Evolutionary conservation across 1,284 basidiomycete genomes (phyloP).

Genomic region (Rhodotorula sp.): DNA sequence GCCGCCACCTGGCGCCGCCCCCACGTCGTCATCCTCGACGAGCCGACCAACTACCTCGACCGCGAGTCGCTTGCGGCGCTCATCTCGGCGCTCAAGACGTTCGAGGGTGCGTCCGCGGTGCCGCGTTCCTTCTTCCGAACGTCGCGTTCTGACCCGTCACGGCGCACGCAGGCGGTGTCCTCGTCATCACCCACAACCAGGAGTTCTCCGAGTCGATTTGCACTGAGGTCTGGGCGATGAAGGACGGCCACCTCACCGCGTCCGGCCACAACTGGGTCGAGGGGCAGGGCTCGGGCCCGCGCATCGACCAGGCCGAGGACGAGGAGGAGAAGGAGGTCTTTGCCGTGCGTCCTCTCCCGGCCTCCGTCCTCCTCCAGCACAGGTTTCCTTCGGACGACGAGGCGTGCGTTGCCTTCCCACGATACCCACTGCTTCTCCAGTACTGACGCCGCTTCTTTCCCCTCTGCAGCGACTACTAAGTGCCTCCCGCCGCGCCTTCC

Average conservation of each 20-base stretch:
- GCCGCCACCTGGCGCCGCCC: slow-evolving; percentile 98
- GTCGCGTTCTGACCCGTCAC: slow-evolving; percentile 48
- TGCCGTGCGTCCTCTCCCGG: too few relatives aligned
- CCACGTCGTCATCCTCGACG: slow-evolving; percentile 95
- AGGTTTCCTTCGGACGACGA: slow-evolving; percentile 36
- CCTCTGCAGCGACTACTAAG: too few relatives aligned
- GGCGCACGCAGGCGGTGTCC: not conserved
- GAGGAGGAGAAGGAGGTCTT: slow-evolving; percentile 84
- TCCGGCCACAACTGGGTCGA: slow-evolving; percentile 65
- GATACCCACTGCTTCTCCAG: too few relatives aligned
- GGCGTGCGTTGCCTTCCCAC: slow-evolving; percentile 13
- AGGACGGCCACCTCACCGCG: slow-evolving; percentile 60
- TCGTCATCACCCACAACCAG: slow-evolving; percentile 73
- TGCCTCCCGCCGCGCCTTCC: not conserved
- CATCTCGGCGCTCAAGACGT: slow-evolving; percentile 92
- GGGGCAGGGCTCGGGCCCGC: slow-evolving; percentile 83
- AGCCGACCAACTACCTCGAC: slow-evolving; percentile 89
- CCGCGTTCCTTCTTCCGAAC: too few relatives aligned
- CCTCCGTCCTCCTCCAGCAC: too few relatives aligned
- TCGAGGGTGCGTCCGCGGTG: slow-evolving; percentile 70
- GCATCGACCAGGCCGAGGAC: slow-evolving; percentile 77
- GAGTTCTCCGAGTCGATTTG: slow-evolving; percentile 97
- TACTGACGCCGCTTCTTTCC: too few relatives aligned
- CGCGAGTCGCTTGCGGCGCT: slow-evolving; percentile 95
- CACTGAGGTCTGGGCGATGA: slow-evolving; percentile 50